Conservation (phyloP, 2,329 filamentous ascomycete species). For the Aspergillus sp. region DNA sequence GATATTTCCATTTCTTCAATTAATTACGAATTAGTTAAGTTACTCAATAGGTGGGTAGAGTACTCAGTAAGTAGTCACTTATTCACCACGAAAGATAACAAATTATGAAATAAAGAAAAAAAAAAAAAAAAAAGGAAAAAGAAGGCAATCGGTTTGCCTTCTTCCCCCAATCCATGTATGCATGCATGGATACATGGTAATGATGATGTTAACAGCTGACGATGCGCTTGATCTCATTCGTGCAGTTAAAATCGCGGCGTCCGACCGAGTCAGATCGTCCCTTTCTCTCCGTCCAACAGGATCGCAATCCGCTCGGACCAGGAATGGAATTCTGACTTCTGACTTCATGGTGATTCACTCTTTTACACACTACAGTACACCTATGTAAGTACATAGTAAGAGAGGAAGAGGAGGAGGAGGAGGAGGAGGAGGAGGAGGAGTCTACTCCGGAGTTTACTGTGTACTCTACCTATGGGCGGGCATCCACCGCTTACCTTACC, state of each 20-base stretch:
- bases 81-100: not conserved
- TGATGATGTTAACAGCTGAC: not conserved
- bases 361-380: no score
- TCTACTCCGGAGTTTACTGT: not conserved
- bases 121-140: not conserved
- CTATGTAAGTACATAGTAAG: not conserved
- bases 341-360: not conserved
- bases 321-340: not conserved
- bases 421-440: not conserved
- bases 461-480: no score
- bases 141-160: not conserved
- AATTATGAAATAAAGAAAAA: not conserved
- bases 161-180: not conserved
- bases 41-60: no score
- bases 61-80: no score
- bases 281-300: not conserved
- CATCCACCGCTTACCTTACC: not conserved
- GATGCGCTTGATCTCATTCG: not conserved
- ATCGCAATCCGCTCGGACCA: not conserved
- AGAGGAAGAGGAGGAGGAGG: not conserved
- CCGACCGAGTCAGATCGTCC: not conserved
- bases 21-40: no score
- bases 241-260: not conserved
- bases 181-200: no score
- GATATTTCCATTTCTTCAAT: no score